Percentiles rank a stretch among this genome's conserved stretches.
phyloP scores from a whole-genome alignment of 441 rosid genomes.

The Heliophila coronopifolia region DNA sequence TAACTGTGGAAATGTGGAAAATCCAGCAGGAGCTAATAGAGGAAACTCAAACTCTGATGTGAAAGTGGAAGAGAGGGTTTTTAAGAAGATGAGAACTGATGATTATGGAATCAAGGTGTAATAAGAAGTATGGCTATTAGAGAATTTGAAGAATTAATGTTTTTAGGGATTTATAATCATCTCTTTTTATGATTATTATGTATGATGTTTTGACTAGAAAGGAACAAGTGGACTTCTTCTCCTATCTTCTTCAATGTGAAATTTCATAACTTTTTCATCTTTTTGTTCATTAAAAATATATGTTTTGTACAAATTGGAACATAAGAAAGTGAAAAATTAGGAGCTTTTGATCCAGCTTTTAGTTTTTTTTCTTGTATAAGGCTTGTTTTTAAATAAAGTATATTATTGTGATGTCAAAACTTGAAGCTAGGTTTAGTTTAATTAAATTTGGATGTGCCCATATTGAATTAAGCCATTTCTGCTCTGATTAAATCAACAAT shows the following conservation, averaged over 20 bases:
- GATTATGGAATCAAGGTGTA: slow-evolving; percentile 28
- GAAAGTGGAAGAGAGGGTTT: slow-evolving; percentile 29
- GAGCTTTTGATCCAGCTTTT: no score
- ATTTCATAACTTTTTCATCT: background rate
- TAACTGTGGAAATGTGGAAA: slow-evolving; percentile 28
- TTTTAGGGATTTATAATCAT: background rate
- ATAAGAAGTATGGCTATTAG: background rate
- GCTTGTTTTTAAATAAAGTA: no score
- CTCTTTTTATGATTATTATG: background rate
- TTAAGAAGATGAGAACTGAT: slow-evolving; percentile 38
- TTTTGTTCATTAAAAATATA: background rate
- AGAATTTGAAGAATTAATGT: slow-evolving; percentile 6
- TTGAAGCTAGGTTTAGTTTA: no score
- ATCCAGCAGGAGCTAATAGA: slow-evolving; percentile 31
- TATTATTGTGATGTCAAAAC: no score
- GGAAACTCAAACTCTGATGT: slow-evolving; percentile 23
- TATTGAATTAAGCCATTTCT: no score
- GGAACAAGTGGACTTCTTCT: background rate
- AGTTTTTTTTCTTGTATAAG: no score
- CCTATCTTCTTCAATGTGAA: slow-evolving; percentile 1
- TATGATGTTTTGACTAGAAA: slow-evolving; percentile 14
- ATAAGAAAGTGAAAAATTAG: background rate
- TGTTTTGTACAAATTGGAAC: slow-evolving; percentile 1
- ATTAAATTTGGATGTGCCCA: no score
- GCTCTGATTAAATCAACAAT: no score